Evolutionary conservation across 2,329 filamentous ascomycete genomes (phyloP), one percentile per base, ranked within the genome.

Genomic region (Fusarium nanum): DNA sequence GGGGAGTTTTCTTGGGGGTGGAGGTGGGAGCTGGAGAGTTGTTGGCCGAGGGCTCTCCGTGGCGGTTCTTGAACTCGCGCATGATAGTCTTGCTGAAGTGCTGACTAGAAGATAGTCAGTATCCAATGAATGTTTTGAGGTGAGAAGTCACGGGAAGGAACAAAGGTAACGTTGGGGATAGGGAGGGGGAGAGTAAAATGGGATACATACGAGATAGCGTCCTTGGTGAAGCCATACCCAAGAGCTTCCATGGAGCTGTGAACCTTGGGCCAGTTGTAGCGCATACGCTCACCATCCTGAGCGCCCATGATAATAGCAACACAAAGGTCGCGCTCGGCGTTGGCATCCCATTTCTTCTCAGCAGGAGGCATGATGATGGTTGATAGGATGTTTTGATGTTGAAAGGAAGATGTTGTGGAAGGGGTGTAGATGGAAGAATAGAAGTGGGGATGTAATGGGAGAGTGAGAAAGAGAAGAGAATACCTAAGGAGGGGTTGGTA

Each of bases 51-150:
- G 48, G 9, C 3, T 47, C 56, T 40, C 71, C 73, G 55, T 76
- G 71, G 14, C 78, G 78, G 20, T 52, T 54, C 41, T 76, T 78
- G 72, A 80, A 81, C 9, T 79, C 74, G 40, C 75, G 78, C 64
- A 81, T 70, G 67, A 83, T 78, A 22, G 68, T 65, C 69, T 83
- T 83, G 68, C 74, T 76, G 69, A 80, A 82, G 48, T 80, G 80
- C 68, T 83, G 81, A 4, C 81, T 83, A 44, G 44, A 16, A 16
- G 27, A 0, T 48, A 16, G 45, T 62, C 14, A 56, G 55, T 49
- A 49, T 49, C 2, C 28, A 28, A 16, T 34, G 23, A 22, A 13
- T 6, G 13, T 2, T 20, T 18, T 20, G 9, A 32, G 16, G 25
- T 20, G 25, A n/a, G 18, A 52, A 44, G 20, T 11, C 7, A 5